Percentiles rank a stretch among this genome's conserved stretches.
phyloP scores from a whole-genome alignment of 1,284 basidiomycete genomes.

The Fistulinella cinereoalba region DNA sequence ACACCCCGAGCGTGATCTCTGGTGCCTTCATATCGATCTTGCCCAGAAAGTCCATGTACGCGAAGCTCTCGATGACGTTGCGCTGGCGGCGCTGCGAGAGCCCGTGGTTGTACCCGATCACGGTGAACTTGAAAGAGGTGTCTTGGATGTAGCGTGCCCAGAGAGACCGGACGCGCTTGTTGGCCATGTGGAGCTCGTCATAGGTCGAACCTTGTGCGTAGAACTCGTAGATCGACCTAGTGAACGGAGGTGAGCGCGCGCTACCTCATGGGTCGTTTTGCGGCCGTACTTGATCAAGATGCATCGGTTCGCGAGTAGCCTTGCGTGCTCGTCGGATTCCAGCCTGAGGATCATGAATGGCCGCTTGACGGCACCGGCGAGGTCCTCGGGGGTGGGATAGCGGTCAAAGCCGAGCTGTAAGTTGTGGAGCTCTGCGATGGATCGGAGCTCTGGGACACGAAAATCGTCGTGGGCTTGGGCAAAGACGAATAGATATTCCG shows the following conservation, averaged over 20 bases:
- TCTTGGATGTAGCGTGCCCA: slow-evolving; percentile 63
- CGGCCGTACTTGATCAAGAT: slow-evolving; percentile 78
- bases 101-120: slow-evolving; percentile 75
- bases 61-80: slow-evolving; percentile 77
- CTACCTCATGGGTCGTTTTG: not conserved
- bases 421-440: slow-evolving; percentile 64
- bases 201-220: slow-evolving; percentile 71
- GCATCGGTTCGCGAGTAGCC: slow-evolving; percentile 72
- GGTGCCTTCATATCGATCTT: slow-evolving; percentile 83
- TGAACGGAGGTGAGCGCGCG: not conserved
- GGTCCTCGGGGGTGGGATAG: slow-evolving; percentile 32
- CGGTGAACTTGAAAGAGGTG: slow-evolving; percentile 79
- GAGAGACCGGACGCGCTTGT: slow-evolving; percentile 44
- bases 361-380: slow-evolving; percentile 47
- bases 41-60: slow-evolving; percentile 83
- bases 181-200: slow-evolving; percentile 63
- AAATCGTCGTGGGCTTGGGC: slow-evolving; percentile 81
- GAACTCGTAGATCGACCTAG: slow-evolving; percentile 74
- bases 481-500: slow-evolving; percentile 69
- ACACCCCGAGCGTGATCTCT: slow-evolving; percentile 74
- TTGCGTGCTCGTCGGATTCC: slow-evolving; percentile 70
- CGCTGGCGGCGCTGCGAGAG: slow-evolving; percentile 65
- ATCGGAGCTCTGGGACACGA: slow-evolving; percentile 75
- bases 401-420: slow-evolving; percentile 49
- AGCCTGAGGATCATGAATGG: slow-evolving; percentile 78